phyloP scores from a whole-genome alignment of 169 alveolate genomes.

The Cyclospora cayetanensis region DNA sequence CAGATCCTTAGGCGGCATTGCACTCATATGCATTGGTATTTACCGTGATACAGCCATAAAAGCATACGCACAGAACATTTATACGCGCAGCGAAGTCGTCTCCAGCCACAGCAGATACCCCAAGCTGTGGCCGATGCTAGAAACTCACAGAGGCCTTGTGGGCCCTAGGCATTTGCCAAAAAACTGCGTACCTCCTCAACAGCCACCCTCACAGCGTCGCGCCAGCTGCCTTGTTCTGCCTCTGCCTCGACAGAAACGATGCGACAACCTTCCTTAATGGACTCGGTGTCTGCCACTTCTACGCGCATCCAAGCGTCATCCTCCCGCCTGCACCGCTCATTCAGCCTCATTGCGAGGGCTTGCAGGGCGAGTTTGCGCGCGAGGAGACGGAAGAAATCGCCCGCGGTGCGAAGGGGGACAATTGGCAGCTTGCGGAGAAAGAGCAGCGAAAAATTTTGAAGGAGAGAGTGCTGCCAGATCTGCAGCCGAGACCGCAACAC shows the following conservation, averaged over 20 bases:
- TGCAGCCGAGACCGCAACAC: constrained; percentile 24
- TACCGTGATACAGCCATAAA: no score
- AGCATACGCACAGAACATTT: no score
- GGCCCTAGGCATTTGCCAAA: not conserved
- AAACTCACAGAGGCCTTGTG: not conserved
- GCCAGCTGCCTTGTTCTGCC: constrained; percentile 53
- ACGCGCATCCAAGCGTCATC: constrained; percentile 56
- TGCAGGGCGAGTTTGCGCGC: constrained; percentile 67
- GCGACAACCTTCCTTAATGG: constrained; percentile 71
- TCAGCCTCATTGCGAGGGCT: constrained; percentile 64
- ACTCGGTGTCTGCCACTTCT: constrained; percentile 53
- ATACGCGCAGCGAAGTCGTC: no score
- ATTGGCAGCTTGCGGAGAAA: constrained; percentile 64
- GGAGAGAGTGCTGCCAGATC: constrained; percentile 65
- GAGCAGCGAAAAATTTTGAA: constrained; percentile 64
- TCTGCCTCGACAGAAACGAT: constrained; percentile 59
- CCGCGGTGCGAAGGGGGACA: constrained; percentile 49
- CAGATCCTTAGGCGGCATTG: no score
- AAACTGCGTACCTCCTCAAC: constrained; percentile 37
- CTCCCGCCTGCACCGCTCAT: constrained; percentile 25
- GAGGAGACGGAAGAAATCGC: constrained; percentile 63
- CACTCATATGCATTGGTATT: no score
- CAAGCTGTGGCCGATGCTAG: no score
- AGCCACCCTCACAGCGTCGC: constrained; percentile 53
- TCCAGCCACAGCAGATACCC: no score